phyloP scores from a whole-genome alignment of 2,329 filamentous ascomycete species.

The Pestalotiopsis sp. region DNA sequence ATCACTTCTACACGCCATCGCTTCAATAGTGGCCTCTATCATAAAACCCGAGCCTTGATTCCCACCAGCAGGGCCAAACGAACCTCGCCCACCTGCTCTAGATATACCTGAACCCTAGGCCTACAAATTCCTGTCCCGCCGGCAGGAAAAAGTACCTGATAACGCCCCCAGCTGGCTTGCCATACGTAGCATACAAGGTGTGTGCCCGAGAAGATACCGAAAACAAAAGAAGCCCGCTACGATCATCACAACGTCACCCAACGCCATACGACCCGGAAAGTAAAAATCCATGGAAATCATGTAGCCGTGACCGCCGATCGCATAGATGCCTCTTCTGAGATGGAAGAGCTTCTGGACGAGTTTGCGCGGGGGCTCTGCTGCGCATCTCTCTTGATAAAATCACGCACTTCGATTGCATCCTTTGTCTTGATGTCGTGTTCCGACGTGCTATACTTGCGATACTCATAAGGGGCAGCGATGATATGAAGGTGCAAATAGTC shows the following conservation, averaged over 20 bases:
- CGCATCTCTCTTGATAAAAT: conserved; percentile 5
- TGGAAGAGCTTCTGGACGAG: neutral
- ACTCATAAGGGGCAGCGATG: conserved; percentile 10
- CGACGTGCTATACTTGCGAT: conserved; percentile 12
- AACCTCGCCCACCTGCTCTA: neutral
- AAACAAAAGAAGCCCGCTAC: neutral
- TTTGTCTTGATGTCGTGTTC: conserved; percentile 14
- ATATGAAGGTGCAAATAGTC: conserved; percentile 14
- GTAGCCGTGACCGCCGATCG: neutral
- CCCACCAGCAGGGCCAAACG: neutral
- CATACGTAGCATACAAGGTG: neutral
- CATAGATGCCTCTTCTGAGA: neutral
- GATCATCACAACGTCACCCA: neutral
- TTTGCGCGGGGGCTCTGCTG: neutral
- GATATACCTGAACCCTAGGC: neutral
- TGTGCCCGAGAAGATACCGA: neutral
- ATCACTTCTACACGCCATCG: neutral
- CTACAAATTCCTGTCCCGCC: neutral
- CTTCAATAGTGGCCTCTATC: neutral
- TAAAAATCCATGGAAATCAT: neutral
- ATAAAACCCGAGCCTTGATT: neutral
- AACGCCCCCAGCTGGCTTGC: neutral
- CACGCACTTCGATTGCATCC: conserved; percentile 11
- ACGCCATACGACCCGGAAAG: neutral
- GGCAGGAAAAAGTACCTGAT: neutral